Evolutionary conservation across 2,329 filamentous ascomycete genomes (phyloP).

Genomic region (Fusarium pseudonygamai): DNA sequence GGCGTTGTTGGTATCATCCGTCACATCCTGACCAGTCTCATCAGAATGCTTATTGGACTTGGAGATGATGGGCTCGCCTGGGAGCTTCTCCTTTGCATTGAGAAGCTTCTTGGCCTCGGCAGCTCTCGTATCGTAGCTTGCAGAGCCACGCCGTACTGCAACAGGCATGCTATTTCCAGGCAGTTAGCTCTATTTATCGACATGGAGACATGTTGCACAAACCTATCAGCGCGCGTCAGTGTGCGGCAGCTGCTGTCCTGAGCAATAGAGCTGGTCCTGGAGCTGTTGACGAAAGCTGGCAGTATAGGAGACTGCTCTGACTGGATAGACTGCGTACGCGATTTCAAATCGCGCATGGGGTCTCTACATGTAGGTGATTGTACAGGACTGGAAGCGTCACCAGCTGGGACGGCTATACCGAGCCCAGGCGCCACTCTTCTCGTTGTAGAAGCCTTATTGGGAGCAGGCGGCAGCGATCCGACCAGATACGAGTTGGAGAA

Average conservation of each 20-base stretch:
- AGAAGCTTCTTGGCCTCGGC: conserved; percentile 29
- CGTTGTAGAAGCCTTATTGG: conserved; percentile 24
- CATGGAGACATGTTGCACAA: conserved; percentile 19
- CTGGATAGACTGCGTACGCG: conserved; percentile 30
- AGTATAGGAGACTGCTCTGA: conserved; percentile 31
- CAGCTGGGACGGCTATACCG: conserved; percentile 31
- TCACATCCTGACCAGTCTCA: conserved; percentile 31
- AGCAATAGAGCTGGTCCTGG: conserved; percentile 26
- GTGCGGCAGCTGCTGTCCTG: conserved; percentile 25
- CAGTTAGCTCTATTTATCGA: conserved; percentile 33
- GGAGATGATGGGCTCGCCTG: conserved; percentile 22
- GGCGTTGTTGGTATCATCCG: conserved; percentile 34
- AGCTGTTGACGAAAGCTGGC: conserved; percentile 22
- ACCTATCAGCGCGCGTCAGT: conserved; percentile 38
- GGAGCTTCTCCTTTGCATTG: conserved; percentile 21
- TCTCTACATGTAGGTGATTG: conserved; percentile 27
- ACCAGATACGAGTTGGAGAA: conserved; percentile 48
- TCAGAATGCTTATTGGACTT: conserved; percentile 22
- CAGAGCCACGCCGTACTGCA: conserved; percentile 20
- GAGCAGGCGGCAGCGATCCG: conserved; percentile 38
- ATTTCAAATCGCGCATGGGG: conserved; percentile 26
- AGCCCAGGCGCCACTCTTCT: conserved; percentile 23
- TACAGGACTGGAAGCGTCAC: conserved; percentile 19
- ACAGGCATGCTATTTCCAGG: conserved; percentile 28
- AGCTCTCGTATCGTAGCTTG: conserved; percentile 31